Evolutionary conservation across 208 protist genomes (phyloP).

Genomic region (Angomonas desouzai): DNA sequence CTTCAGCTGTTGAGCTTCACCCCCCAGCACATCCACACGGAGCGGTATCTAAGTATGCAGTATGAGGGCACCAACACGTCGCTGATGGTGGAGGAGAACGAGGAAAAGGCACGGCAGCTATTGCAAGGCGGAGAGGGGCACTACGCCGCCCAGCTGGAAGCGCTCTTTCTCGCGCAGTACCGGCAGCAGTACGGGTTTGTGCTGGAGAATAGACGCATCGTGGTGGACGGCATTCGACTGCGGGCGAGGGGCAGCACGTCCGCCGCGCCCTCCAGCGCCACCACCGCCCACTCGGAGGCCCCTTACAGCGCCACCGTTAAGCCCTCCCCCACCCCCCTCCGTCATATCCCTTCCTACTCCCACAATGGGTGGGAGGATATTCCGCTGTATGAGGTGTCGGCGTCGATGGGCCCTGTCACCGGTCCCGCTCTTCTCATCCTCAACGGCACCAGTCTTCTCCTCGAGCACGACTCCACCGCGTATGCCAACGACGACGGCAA

Average conservation of each 20-base stretch:
- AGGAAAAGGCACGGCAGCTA: not conserved
- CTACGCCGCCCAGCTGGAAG: slow-evolving; percentile 28
- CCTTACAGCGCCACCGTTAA: slow-evolving; percentile 34
- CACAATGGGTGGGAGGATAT: slow-evolving; percentile 47
- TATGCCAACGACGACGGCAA: slow-evolving; percentile 77
- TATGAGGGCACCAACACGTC: slow-evolving; percentile 92
- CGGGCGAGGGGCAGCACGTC: slow-evolving; percentile 40
- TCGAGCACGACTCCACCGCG: slow-evolving; percentile 81
- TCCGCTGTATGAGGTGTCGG: slow-evolving; percentile 52
- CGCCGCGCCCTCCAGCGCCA: not conserved
- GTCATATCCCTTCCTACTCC: slow-evolving; percentile 32
- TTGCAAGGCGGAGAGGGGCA: not conserved
- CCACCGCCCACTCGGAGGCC: slow-evolving; percentile 1
- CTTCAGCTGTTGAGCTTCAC: slow-evolving; percentile 41
- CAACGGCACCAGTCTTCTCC: slow-evolving; percentile 86
- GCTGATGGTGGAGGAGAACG: slow-evolving; percentile 74
- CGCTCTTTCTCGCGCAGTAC: slow-evolving; percentile 77
- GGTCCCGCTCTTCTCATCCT: slow-evolving; percentile 92
- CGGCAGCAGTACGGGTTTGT: slow-evolving; percentile 90
- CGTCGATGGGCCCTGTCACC: slow-evolving; percentile 39
- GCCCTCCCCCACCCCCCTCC: slow-evolving; percentile 18
- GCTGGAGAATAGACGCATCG: slow-evolving; percentile 58
- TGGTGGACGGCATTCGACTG: slow-evolving; percentile 93
- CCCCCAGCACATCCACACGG: slow-evolving; percentile 34
- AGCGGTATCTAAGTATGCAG: slow-evolving; percentile 84